These are phyloP conservation scores for Tausonia pullulans DNA, from an alignment of 1,284 basidiomycete genomes.

Conservation along the genomic window DNA sequence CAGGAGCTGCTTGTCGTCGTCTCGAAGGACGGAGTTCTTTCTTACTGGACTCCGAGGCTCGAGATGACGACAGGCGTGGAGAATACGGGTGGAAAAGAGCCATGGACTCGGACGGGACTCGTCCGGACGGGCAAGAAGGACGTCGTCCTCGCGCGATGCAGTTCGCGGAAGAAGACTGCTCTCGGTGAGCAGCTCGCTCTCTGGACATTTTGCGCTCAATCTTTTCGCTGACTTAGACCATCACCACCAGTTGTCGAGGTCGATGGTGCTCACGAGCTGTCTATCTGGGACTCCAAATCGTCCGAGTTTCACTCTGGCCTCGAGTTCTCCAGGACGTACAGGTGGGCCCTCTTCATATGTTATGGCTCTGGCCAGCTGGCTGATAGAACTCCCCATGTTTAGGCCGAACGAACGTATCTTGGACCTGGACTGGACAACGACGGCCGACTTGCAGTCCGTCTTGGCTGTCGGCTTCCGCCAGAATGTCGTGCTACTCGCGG, in stretches of 20 bases:
- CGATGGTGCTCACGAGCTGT: conserved; percentile 48
- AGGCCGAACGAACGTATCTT: conserved; percentile 49
- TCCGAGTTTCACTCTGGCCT: conserved; percentile 86
- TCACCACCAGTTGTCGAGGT: no score
- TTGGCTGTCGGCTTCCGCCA: conserved; percentile 72
- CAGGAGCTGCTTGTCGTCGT: conserved; percentile 70
- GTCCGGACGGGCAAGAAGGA: conserved; percentile 58
- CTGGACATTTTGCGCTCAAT: no score
- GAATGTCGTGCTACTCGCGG: conserved; percentile 67
- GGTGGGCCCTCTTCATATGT: conserved; percentile 34
- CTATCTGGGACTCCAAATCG: conserved; percentile 87
- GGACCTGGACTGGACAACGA: conserved; percentile 85
- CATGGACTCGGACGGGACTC: conserved; percentile 45
- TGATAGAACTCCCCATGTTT: conserved; percentile 13
- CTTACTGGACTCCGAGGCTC: conserved; percentile 59
- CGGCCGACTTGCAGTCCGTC: conserved; percentile 74
- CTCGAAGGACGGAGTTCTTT: conserved; percentile 56
- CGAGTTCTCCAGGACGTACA: conserved; percentile 54
- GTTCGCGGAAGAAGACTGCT: conserved; percentile 78
- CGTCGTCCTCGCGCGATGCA: conserved; percentile 62
- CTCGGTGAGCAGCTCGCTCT: conserved; percentile 38
- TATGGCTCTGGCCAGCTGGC: neutral
- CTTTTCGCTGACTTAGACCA: no score
- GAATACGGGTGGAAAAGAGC: conserved; percentile 5
- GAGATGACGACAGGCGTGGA: conserved; percentile 30